Conservation (phyloP, 768 basidiomycete species). For the Lactarius sp. region DNA sequence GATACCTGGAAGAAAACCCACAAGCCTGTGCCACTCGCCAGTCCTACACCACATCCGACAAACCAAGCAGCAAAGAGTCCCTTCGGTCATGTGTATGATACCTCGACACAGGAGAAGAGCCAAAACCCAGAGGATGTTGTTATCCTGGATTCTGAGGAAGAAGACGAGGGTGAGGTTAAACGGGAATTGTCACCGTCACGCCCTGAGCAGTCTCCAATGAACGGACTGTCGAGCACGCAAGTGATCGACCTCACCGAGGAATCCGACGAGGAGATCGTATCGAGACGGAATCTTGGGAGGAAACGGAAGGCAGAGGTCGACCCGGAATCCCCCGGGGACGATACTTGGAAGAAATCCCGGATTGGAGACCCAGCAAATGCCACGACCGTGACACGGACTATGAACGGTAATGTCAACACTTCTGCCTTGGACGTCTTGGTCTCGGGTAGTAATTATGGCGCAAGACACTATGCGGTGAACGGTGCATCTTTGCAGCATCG, state of each 20-base stretch:
- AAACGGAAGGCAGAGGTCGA: slow-evolving; percentile 56
- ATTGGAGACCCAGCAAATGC: slow-evolving; percentile 29
- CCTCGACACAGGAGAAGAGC: slow-evolving; percentile 33
- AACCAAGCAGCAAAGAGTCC: neutral
- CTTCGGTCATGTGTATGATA: neutral
- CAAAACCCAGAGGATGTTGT: slow-evolving; percentile 47
- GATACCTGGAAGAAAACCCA: slow-evolving; percentile 60
- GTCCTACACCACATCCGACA: slow-evolving; percentile 6
- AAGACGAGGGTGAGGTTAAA: slow-evolving; percentile 68
- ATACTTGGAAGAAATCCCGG: slow-evolving; percentile 69
- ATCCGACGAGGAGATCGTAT: slow-evolving; percentile 61
- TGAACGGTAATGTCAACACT: slow-evolving; percentile 23
- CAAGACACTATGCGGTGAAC: slow-evolving; percentile 24
- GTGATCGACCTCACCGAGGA: slow-evolving; percentile 86
- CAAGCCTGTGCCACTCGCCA: slow-evolving; percentile 28
- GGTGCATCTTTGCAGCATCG: slow-evolving; percentile 15
- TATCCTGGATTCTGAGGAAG: slow-evolving; percentile 69
- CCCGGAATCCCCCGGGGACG: slow-evolving; percentile 51
- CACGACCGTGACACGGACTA: slow-evolving; percentile 17
- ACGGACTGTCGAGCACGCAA: slow-evolving; percentile 29
- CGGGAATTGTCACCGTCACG: slow-evolving; percentile 65
- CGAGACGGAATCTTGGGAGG: slow-evolving; percentile 42
- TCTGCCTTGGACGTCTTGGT: slow-evolving; percentile 14
- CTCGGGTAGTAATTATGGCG: slow-evolving; percentile 19
- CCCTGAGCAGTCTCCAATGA: slow-evolving; percentile 29